These are phyloP conservation scores for Malbranchea zuffiana DNA, from an alignment of 2,329 filamentous ascomycete species.

Conservation along the genomic window DNA sequence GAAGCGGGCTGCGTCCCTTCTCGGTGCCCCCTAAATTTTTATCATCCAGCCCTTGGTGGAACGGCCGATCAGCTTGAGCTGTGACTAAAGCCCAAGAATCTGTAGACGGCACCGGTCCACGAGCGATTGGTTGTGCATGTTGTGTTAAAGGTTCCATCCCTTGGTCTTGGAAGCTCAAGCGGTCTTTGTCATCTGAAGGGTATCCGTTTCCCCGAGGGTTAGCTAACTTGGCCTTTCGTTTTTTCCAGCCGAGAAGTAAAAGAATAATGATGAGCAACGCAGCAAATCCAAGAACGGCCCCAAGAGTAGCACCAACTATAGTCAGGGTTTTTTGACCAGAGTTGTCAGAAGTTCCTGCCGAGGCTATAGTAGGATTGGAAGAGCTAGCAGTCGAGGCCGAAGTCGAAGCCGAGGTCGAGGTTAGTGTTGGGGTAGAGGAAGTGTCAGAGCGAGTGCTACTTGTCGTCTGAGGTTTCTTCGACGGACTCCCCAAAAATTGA, in stretches of 20 bases:
- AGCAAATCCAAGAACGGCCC: slow-evolving; percentile 65
- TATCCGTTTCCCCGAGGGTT: slow-evolving; percentile 39
- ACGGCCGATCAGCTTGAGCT: slow-evolving; percentile 19
- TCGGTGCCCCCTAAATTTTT: slow-evolving; percentile 3
- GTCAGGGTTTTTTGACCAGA: slow-evolving; percentile 34
- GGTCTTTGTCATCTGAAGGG: slow-evolving; percentile 48
- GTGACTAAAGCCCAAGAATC: slow-evolving; percentile 34
- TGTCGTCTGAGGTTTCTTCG: slow-evolving; percentile 21
- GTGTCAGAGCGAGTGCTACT: slow-evolving; percentile 23
- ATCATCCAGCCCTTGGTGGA: slow-evolving; percentile 1
- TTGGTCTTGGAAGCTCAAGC: slow-evolving; percentile 36
- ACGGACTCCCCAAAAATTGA: slow-evolving; percentile 45
- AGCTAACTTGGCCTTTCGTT: slow-evolving; percentile 10
- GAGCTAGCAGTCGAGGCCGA: slow-evolving; percentile 18
- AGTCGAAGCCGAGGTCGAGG: slow-evolving; percentile 22
- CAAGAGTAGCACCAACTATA: slow-evolving; percentile 71
- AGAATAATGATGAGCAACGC: slow-evolving; percentile 61
- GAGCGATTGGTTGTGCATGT: slow-evolving; percentile 36
- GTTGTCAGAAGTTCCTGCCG: slow-evolving; percentile 25
- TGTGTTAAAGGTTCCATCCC: slow-evolving; percentile 35
- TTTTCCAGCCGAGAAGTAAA: slow-evolving; percentile 37
- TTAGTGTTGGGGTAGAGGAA: slow-evolving; percentile 13
- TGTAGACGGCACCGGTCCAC: slow-evolving; percentile 31
- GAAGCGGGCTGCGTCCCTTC: slow-evolving; percentile 13
- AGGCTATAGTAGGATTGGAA: slow-evolving; percentile 22